phyloP scores from a whole-genome alignment of 352 stramenopile genomes.

The Hyaloperonospora brassicae region DNA sequence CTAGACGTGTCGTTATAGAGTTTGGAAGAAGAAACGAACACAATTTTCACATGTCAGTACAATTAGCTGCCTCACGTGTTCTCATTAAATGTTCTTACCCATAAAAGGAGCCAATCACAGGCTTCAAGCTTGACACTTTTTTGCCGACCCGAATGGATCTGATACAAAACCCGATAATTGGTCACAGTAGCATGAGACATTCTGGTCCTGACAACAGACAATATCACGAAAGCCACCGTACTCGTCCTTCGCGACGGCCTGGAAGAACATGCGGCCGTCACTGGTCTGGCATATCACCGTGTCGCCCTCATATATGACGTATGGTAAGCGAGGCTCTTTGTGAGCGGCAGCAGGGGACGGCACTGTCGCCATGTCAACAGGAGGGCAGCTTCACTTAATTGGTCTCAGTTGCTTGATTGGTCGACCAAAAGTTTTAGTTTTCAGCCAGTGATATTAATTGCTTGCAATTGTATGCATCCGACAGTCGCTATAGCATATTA shows the following conservation, averaged over 20 bases:
- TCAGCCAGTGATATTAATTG: slow-evolving; percentile 2
- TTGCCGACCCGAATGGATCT: slow-evolving; percentile 76
- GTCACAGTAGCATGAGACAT: too few species aligned
- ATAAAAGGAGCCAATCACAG: slow-evolving; percentile 65
- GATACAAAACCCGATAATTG: too few species aligned
- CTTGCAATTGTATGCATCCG: too few species aligned
- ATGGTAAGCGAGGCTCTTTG: slow-evolving; percentile 28
- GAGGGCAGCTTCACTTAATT: not conserved
- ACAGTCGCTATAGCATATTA: too few species aligned
- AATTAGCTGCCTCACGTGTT: not conserved
- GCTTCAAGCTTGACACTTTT: slow-evolving; percentile 59
- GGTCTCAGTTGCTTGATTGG: too few species aligned
- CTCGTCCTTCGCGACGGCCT: slow-evolving; percentile 62
- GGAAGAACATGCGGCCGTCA: slow-evolving; percentile 81
- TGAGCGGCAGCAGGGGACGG: slow-evolving; percentile 1
- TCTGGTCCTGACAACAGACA: not conserved
- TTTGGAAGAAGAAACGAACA: slow-evolving; percentile 4
- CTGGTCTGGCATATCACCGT: slow-evolving; percentile 84
- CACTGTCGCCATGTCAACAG: slow-evolving; percentile 8
- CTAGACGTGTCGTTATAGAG: slow-evolving; percentile 16
- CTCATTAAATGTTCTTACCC: slow-evolving; percentile 25
- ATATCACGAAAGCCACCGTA: slow-evolving; percentile 16
- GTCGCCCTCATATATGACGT: slow-evolving; percentile 81
- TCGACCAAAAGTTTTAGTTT: not conserved
- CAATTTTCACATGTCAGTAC: not conserved